These are phyloP conservation scores for Epichloe typhina DNA, from an alignment of 2,329 filamentous ascomycete species.

Conservation along the genomic window DNA sequence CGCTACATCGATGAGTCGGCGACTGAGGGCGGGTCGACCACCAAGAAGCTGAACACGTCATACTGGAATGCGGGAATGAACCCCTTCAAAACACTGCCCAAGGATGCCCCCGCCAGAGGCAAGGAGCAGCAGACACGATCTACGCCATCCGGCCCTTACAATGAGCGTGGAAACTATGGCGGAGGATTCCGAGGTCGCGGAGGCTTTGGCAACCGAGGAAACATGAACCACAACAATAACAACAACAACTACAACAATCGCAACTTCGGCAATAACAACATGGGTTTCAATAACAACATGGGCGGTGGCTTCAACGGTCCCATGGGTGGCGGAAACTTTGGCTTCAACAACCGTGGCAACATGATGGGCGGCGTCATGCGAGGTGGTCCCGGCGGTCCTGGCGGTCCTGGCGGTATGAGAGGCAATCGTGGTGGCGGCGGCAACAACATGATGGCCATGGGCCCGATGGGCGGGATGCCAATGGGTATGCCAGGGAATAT, in stretches of 20 bases:
- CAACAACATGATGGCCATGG: conserved; percentile 38
- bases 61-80: conserved; percentile 70
- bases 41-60: conserved; percentile 58
- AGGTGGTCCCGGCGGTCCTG: conserved; percentile 31
- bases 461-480: conserved; percentile 32
- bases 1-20: conserved; percentile 58
- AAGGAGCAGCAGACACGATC: conserved; percentile 51
- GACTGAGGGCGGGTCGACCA: conserved; percentile 36
- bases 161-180: conserved; percentile 29
- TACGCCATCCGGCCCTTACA: conserved; percentile 34
- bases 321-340: conserved; percentile 39
- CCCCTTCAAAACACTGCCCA: conserved; percentile 81
- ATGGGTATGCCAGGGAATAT: conserved; percentile 47
- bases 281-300: conserved; percentile 32
- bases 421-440: conserved; percentile 32
- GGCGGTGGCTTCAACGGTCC: conserved; percentile 36
- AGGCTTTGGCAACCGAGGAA: conserved; percentile 27
- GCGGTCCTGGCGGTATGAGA: conserved; percentile 29
- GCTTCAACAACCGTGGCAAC: conserved; percentile 31
- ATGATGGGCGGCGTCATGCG: conserved; percentile 31
- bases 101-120: conserved; percentile 56
- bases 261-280: conserved; percentile 27
- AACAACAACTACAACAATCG: conserved; percentile 30
- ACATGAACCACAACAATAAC: conserved; percentile 29
- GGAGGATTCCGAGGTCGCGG: conserved; percentile 43